A percentile compares a stretch with the other conserved stretches of the same genome.
Conservation (phyloP, 139 green algal species). For the Limnomonas spitsbergensis region DNA sequence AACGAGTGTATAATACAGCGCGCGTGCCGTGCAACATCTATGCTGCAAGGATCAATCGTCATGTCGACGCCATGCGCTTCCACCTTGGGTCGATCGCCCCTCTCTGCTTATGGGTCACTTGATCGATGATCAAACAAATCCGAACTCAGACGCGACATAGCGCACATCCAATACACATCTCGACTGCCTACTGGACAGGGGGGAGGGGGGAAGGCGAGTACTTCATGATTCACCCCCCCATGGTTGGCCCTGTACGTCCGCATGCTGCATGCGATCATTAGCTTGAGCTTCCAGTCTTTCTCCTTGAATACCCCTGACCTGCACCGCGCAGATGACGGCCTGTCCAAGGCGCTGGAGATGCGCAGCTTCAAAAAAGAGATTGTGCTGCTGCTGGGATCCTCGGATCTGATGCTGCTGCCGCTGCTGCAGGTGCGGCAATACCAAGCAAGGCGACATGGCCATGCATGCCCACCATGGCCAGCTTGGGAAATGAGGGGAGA, state of each 20-base stretch:
- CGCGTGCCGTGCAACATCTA: too few relatives aligned
- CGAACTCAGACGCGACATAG: too few relatives aligned
- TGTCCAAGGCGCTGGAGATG: constrained; percentile 6
- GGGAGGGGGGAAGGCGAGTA: too few relatives aligned
- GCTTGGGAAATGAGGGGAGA: too few relatives aligned
- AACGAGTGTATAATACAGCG: not conserved
- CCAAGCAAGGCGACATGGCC: not conserved
- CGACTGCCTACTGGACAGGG: too few relatives aligned
- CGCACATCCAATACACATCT: too few relatives aligned
- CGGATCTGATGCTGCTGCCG: not conserved
- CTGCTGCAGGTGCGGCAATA: not conserved
- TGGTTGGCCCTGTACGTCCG: too few relatives aligned
- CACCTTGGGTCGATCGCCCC: too few relatives aligned
- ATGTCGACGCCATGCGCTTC: too few relatives aligned
- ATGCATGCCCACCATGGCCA: not conserved
- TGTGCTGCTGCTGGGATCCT: not conserved
- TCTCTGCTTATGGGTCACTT: too few relatives aligned
- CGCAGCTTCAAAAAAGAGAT: constrained; percentile 5
- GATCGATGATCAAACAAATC: too few relatives aligned
- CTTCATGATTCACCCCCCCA: not conserved
- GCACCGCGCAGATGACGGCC: not conserved
- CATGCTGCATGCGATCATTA: not conserved
- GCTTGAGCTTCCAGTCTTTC: not conserved
- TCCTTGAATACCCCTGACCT: not conserved
- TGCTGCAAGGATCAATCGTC: too few relatives aligned